A percentile compares a stretch with the other conserved stretches of the same genome.
These are phyloP conservation scores for Cucumis hystrix DNA, from an alignment of 306 rosid genomes.

Conservation along the genomic window DNA sequence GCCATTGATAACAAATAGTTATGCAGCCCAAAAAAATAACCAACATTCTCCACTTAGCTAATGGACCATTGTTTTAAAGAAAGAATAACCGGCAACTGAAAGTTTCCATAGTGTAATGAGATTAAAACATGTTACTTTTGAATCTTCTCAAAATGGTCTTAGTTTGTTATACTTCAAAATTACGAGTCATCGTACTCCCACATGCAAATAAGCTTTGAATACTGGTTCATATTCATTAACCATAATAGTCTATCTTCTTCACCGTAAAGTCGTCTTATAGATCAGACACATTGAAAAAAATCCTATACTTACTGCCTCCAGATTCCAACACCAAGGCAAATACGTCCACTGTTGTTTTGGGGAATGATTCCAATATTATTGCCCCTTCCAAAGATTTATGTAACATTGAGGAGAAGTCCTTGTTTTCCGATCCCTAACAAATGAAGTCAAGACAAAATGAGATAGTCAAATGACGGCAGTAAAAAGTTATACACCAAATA, in stretches of 20 bases:
- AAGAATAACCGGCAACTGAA: background rate
- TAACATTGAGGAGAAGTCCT: slow-evolving; percentile 72
- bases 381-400: slow-evolving; percentile 94
- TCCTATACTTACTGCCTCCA: slow-evolving; percentile 70
- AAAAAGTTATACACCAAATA: background rate
- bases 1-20: background rate
- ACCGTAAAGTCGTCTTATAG: no score
- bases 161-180: background rate
- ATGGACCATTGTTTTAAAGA: background rate
- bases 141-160: background rate
- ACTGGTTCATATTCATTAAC: background rate
- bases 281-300: background rate
- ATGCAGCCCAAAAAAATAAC: background rate
- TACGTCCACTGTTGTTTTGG: slow-evolving; percentile 92
- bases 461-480: slow-evolving; percentile 9
- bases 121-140: background rate
- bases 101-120: background rate
- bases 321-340: slow-evolving; percentile 95
- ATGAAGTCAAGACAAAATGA: slow-evolving; percentile 2
- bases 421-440: slow-evolving; percentile 63
- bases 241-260: no score
- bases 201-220: background rate
- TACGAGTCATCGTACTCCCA: background rate
- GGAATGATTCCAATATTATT: slow-evolving; percentile 70
- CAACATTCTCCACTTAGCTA: background rate